Percentiles rank a stretch among this genome's conserved stretches.
Conservation (phyloP, 345 rosid genomes). For the Lepidium aucheri region DNA sequence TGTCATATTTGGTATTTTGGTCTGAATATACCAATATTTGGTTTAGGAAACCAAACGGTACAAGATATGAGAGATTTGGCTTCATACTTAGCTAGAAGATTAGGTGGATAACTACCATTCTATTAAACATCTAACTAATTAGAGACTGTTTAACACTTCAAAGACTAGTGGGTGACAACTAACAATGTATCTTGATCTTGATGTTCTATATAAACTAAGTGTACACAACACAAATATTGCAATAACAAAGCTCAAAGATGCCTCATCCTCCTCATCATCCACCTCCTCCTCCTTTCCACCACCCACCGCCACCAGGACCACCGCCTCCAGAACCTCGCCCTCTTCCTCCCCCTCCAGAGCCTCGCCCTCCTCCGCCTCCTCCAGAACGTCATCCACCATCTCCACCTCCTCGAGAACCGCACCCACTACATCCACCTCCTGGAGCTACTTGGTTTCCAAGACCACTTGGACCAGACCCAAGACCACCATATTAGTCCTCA, state of each 20-base stretch:
- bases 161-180: constrained; percentile 14
- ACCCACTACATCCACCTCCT: constrained; percentile 20
- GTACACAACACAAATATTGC: not conserved
- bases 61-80: too few species aligned
- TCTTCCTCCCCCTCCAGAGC: constrained; percentile 17
- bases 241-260: constrained; percentile 10
- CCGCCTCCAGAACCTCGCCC: constrained; percentile 5
- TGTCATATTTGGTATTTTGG: too few species aligned
- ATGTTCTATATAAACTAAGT: constrained; percentile 4
- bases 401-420: not conserved
- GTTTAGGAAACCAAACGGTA: not conserved
- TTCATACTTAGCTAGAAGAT: not conserved
- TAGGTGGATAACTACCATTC: constrained; percentile 12
- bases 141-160: not conserved
- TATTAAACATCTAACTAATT: not conserved
- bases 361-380: not conserved
- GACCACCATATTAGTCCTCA: constrained; percentile 6
- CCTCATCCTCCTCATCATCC: constrained; percentile 4
- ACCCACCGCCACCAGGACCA: constrained; percentile 18
- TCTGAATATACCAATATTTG: too few species aligned
- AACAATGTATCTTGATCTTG: not conserved
- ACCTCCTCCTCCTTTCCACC: constrained; percentile 2
- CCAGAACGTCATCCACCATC: constrained; percentile 7
- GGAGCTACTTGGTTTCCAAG: constrained; percentile 6
- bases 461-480: not conserved